phyloP scores from a whole-genome alignment of 305 asterid species.

The Fraxinus sp. region DNA sequence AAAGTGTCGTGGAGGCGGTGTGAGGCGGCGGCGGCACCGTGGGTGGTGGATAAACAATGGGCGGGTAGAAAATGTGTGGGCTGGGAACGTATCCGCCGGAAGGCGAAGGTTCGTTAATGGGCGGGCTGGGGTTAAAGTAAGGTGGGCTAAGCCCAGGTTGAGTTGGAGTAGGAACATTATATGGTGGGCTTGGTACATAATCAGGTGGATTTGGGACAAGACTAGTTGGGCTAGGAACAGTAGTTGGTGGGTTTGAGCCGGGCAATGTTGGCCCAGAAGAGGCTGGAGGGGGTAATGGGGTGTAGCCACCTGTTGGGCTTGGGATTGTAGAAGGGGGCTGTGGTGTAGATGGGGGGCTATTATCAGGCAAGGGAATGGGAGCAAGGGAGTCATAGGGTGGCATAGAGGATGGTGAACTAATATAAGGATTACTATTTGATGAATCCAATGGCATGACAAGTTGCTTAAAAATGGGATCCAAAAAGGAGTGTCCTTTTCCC shows the following conservation, averaged over 20 bases:
- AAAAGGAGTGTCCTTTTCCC: background rate
- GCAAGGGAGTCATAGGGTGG: slow-evolving; percentile 81
- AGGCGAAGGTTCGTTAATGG: slow-evolving; percentile 37
- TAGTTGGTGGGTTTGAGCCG: slow-evolving; percentile 29
- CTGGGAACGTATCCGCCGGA: slow-evolving; percentile 37
- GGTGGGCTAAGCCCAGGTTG: slow-evolving; percentile 34
- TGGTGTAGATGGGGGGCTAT: slow-evolving; percentile 53
- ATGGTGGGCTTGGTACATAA: slow-evolving; percentile 41
- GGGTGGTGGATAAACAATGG: slow-evolving; percentile 77
- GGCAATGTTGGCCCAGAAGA: slow-evolving; percentile 28
- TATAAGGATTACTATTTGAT: slow-evolving; percentile 51
- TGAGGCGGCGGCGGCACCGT: slow-evolving; percentile 75
- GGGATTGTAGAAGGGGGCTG: slow-evolving; percentile 41
- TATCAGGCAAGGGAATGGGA: slow-evolving; percentile 53
- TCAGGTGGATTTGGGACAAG: slow-evolving; percentile 27
- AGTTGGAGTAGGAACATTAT: slow-evolving; percentile 33
- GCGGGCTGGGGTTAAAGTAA: slow-evolving; percentile 27
- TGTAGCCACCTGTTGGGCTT: slow-evolving; percentile 32
- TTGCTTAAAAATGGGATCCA: background rate
- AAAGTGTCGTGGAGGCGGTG: slow-evolving; percentile 39
- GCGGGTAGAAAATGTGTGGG: slow-evolving; percentile 60
- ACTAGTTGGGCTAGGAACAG: slow-evolving; percentile 32
- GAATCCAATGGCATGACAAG: slow-evolving; percentile 34
- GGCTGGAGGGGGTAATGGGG: slow-evolving; percentile 40
- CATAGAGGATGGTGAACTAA: slow-evolving; percentile 66